phyloP scores from a whole-genome alignment of 139 green algal species.

The Raphidocelis subcapitata region DNA sequence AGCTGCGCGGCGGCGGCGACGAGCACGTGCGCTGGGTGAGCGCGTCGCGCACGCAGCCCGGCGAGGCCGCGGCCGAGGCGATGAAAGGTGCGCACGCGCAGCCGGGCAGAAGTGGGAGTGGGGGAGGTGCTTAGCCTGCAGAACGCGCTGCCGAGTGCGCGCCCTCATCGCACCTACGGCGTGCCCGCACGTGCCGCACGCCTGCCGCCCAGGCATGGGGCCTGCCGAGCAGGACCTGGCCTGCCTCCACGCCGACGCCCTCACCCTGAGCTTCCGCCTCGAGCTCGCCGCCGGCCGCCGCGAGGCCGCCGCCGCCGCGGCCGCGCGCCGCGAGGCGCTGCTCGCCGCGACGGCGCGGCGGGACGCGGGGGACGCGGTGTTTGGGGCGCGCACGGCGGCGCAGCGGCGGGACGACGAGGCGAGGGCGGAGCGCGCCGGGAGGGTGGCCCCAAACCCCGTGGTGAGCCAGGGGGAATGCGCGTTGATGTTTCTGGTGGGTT shows the following conservation, averaged over 20 bases:
- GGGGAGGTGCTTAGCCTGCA: background rate
- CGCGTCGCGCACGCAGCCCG: constrained; percentile 43
- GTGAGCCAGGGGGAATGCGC: background rate
- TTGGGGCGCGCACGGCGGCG: constrained; percentile 45
- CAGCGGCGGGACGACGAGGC: constrained; percentile 45
- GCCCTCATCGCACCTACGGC: too few relatives aligned
- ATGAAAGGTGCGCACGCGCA: constrained; percentile 23
- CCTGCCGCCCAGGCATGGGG: constrained; percentile 42
- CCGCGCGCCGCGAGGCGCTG: constrained; percentile 4
- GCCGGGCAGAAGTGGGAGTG: background rate
- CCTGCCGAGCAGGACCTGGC: constrained; percentile 55
- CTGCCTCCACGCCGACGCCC: constrained; percentile 58
- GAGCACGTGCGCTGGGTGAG: constrained; percentile 57
- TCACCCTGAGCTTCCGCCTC: constrained; percentile 47
- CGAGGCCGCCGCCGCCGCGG: constrained; percentile 20
- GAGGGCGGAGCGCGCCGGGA: constrained; percentile 27
- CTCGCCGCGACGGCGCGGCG: constrained; percentile 6
- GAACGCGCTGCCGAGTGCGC: too few relatives aligned
- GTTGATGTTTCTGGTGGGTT: background rate
- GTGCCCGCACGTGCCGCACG: background rate
- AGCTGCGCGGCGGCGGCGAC: constrained; percentile 23
- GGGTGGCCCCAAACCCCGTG: constrained; percentile 27
- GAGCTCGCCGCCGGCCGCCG: constrained; percentile 53
- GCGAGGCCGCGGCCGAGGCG: constrained; percentile 24
- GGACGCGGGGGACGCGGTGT: constrained; percentile 52